Conservation (phyloP, 2,329 filamentous ascomycete genomes). For the Exophiala mesophila region DNA sequence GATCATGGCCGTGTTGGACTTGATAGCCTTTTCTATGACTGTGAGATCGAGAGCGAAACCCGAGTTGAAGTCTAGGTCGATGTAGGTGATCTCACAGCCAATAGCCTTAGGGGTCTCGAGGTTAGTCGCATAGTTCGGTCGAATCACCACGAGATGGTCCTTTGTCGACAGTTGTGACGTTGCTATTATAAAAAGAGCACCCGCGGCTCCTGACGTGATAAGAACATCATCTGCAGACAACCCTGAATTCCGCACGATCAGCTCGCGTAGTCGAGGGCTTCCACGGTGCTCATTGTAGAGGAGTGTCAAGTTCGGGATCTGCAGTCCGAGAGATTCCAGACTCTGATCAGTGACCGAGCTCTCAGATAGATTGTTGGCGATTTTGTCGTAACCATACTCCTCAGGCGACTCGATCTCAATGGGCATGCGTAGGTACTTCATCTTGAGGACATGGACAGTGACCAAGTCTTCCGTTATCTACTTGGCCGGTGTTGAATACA, state of each 20-base stretch:
- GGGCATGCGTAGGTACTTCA: conserved; percentile 2
- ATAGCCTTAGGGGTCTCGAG: conserved; percentile 6
- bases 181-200: conserved; percentile 6
- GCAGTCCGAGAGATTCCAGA: not conserved
- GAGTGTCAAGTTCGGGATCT: conserved; percentile 1
- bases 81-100: conserved; percentile 3
- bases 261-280: not conserved
- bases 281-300: conserved; percentile 7
- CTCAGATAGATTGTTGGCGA: conserved; percentile 8
- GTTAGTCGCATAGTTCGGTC: conserved; percentile 7
- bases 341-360: conserved; percentile 1
- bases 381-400: conserved; percentile 10
- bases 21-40: conserved; percentile 1
- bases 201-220: conserved; percentile 2
- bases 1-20: conserved; percentile 1
- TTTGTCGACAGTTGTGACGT: conserved; percentile 3
- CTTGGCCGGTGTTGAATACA: no score
- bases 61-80: conserved; percentile 1
- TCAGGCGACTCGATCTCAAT: conserved; percentile 3
- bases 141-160: conserved; percentile 4
- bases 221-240: conserved; percentile 5
- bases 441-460: no score
- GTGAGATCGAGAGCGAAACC: conserved; percentile 1
- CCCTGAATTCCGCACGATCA: not conserved
- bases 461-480: no score